Evolutionary conservation across 2,329 filamentous ascomycete species (phyloP), one percentile per base, ranked within the genome.

Genomic region (Neoascochyta sp.): DNA sequence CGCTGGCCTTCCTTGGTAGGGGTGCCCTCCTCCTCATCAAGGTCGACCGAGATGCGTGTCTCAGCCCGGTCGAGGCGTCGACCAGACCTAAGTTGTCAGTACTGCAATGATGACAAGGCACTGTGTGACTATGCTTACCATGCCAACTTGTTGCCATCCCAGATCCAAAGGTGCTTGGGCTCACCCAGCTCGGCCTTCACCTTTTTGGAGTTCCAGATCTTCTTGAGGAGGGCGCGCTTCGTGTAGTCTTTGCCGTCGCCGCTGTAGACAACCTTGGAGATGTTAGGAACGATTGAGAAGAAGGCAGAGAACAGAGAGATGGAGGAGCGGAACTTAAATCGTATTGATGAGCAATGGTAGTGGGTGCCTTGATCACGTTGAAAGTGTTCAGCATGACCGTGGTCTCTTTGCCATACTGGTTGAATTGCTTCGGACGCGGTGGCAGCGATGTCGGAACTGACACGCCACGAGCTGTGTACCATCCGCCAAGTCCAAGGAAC

Each of bases 271-370:
- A 94, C 68, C 83, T 87, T 36, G 13, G 32, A 10, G n/a, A 24
- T 21, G 26, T 54, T 25, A 52, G 32, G 15, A 27, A 27, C 18
- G 13, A n/a, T 14, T 12, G 9, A 16, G 5, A 25, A n/a, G 13
- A 26, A 11, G 2, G 24, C 23, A 10, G 5, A 10, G 15, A 15
- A 21, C n/a, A n/a, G n/a, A n/a, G n/a, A n/a, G n/a, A n/a, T n/a
- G n/a, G n/a, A n/a, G n/a, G n/a, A n/a, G n/a, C n/a, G n/a, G n/a
- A 24, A 74, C 83, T 73, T 66, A 89, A 85, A 66, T 95, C 87
- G 48, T 90, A 96, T 55, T 95, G 89, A 41, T 80, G 80, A 13
- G 95, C 76, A 0, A 76, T 74, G 9, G 69, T 73, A 2, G 61
- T 70, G 0, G 79, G 79, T 32, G 80, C 77, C 7, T 68, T 63